A percentile compares a stretch with the other conserved stretches of the same genome.
Evolutionary conservation across 805 yeast genomes (phyloP).

Genomic region (Wickerhamiella nectarea): DNA sequence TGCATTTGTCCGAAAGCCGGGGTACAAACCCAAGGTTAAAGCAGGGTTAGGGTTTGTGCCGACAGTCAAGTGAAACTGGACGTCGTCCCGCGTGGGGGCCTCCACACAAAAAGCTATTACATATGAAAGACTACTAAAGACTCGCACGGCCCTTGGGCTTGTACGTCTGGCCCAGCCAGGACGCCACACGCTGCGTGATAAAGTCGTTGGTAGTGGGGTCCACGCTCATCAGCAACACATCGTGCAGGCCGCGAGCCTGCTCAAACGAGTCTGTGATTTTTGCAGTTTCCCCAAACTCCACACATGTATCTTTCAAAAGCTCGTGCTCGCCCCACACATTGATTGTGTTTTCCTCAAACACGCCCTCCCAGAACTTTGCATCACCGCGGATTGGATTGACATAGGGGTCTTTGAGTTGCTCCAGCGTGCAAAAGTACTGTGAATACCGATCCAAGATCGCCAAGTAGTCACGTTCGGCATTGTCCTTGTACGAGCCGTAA

Average conservation of each 20-base stretch:
- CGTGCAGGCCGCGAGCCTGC: conserved; percentile 19
- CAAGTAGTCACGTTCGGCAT: conserved; percentile 7
- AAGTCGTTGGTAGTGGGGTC: background rate
- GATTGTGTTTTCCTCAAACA: conserved; percentile 11
- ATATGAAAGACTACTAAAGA: background rate
- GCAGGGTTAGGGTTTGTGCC: too few species aligned
- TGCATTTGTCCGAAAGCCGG: too few species aligned
- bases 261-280: conserved; percentile 9
- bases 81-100: too few species aligned
- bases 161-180: background rate
- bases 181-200: background rate
- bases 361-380: conserved; percentile 13
- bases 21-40: too few species aligned
- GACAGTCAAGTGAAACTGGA: too few species aligned
- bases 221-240: conserved; percentile 7
- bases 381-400: conserved; percentile 13
- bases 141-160: background rate
- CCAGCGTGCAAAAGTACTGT: conserved; percentile 2
- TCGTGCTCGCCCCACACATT: conserved; percentile 18
- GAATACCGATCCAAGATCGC: background rate
- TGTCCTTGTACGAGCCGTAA: conserved; percentile 4
- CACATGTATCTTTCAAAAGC: conserved; percentile 15
- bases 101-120: too few species aligned
- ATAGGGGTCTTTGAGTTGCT: conserved; percentile 12
- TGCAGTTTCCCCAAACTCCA: conserved; percentile 9